These are phyloP conservation scores for Coemansia sp. DNA, from an alignment of 192 early-diverging fungal species.

Conservation along the genomic window DNA sequence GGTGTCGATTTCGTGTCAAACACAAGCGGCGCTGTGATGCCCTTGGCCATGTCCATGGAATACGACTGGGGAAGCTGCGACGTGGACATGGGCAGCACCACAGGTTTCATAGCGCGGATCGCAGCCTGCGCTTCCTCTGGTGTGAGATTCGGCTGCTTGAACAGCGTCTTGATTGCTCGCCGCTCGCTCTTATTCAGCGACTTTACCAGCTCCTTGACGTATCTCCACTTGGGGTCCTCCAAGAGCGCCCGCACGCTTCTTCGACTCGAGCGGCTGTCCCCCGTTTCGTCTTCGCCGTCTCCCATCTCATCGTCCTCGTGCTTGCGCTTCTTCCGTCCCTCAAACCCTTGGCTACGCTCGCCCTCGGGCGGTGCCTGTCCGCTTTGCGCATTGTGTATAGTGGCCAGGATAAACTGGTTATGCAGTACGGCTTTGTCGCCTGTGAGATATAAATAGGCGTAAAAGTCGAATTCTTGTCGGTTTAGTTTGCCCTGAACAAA, in stretches of 20 bases:
- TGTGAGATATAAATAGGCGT: conserved; percentile 67
- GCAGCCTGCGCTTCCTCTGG: conserved; percentile 41
- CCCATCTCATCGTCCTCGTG: conserved; percentile 21
- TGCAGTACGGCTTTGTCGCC: conserved; percentile 62
- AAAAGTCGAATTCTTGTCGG: conserved; percentile 80
- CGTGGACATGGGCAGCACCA: conserved; percentile 54
- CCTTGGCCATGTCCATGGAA: conserved; percentile 65
- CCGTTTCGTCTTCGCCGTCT: conserved; percentile 13
- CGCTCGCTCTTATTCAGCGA: conserved; percentile 70
- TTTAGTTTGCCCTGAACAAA: conserved; percentile 78
- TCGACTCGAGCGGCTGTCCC: conserved; percentile 46
- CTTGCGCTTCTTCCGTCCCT: conserved; percentile 43
- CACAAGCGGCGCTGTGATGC: conserved; percentile 68
- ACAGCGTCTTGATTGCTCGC: conserved; percentile 64
- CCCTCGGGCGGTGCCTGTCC: conserved; percentile 66
- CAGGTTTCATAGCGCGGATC: conserved; percentile 50
- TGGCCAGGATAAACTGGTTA: conserved; percentile 77
- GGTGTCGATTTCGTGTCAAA: conserved; percentile 69
- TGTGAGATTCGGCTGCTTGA: conserved; percentile 56
- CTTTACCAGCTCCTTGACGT: conserved; percentile 73
- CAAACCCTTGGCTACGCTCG: conserved; percentile 61
- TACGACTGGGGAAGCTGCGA: conserved; percentile 59
- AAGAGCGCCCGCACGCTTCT: conserved; percentile 57
- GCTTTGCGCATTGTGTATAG: conserved; percentile 76
- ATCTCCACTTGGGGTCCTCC: conserved; percentile 56